Base-by-base conservation (phyloP, 2,329 filamentous ascomycete genomes). In the Monosporascus cannonballus region DNA sequence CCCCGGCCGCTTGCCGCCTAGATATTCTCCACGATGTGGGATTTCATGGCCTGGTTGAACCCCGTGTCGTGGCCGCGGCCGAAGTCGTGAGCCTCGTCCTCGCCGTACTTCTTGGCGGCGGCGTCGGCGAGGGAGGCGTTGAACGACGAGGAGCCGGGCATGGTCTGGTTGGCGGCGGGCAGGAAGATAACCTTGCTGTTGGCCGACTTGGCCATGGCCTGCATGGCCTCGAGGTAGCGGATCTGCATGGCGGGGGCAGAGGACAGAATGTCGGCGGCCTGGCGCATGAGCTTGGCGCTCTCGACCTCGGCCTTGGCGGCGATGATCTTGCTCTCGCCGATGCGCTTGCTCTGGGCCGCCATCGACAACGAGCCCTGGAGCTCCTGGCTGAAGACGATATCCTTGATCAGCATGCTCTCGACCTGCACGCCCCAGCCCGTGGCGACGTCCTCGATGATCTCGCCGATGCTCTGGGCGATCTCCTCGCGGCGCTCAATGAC, bases 391-490 rank as follows among this genome's bases (percentile, higher is more conserved):
- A 99, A 99, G 69, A 97, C 89, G 68, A 99, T 96, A 72, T 99
- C 94, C 76, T 99, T 97, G 81, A 99, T 93, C 61, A 99, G 85
- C 93, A 99, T 99, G 67, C 87, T 92, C 79, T 97, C 94, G 54
- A 97, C 94, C 67, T 90, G 85, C 7, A 96, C 93, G 73, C 94
- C 94, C 94, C 94, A 99, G 56, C 90, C 90, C 11, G 83, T 77
- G 6, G 94, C 93, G 1, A 96, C 94, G 62, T 96, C 92, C 68
- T 97, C 94, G 63, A 99, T 97, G 64, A 97, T 97, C 73, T 96
- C 93, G 57, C 90, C 86, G 57, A 97, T 97, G 53, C 88, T 94
- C 73, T 92, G 86, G 1, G 94, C 94, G 62, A 99, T 88, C 74
- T 99, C 94, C 75, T 99, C 94, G 54, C 94, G 90, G 54, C 94